phyloP scores from a whole-genome alignment of 2,329 filamentous ascomycete genomes.

The Colletotrichum sp. region DNA sequence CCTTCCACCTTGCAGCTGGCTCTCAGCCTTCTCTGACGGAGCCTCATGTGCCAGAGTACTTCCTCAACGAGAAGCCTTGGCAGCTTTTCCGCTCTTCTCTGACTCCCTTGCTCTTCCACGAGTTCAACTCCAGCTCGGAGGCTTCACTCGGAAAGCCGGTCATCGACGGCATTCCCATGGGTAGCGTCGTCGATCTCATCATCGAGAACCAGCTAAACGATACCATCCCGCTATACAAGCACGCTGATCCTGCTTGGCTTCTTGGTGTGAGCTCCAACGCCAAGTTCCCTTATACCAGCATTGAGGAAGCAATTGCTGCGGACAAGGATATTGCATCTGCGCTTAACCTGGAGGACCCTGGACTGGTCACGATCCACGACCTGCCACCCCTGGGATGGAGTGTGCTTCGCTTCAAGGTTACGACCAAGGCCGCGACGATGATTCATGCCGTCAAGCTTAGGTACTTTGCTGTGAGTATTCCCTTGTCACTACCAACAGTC shows the following conservation, averaged over 20 bases:
- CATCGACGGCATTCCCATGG: background rate
- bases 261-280: slow-evolving; percentile 8
- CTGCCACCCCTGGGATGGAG: slow-evolving; percentile 12
- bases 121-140: background rate
- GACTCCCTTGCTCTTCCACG: slow-evolving; percentile 22
- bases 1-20: background rate
- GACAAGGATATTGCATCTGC: background rate
- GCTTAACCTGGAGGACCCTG: background rate
- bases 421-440: slow-evolving; percentile 5
- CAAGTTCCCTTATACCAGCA: slow-evolving; percentile 2
- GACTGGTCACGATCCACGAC: slow-evolving; percentile 1
- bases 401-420: slow-evolving; percentile 6
- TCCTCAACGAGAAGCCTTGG: slow-evolving; percentile 18
- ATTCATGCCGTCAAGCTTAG: slow-evolving; percentile 17
- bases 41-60: background rate
- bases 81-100: slow-evolving; percentile 18
- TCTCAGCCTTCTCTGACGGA: slow-evolving; percentile 2
- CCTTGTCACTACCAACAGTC: fast-evolving
- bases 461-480: slow-evolving; percentile 12
- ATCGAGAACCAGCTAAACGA: slow-evolving; percentile 13
- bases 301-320: background rate
- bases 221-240: slow-evolving; percentile 25
- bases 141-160: background rate
- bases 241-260: slow-evolving; percentile 24
- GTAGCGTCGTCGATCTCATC: slow-evolving; percentile 21